Conservation (phyloP, 768 basidiomycete species). For the Arthromyces matolae region DNA sequence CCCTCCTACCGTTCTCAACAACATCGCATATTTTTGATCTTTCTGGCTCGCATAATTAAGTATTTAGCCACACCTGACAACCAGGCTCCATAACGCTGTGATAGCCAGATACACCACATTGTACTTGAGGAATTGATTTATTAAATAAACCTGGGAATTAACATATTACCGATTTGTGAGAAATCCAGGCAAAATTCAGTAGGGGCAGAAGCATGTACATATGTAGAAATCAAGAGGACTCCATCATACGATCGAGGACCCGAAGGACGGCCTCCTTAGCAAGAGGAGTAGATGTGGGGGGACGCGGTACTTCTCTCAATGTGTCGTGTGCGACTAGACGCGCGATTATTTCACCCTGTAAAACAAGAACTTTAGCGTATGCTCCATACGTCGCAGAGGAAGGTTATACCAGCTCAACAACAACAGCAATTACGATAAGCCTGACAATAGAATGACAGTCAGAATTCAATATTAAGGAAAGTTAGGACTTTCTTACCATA, state of each 20-base stretch:
- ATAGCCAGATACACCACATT: no score
- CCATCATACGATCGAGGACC: conserved; percentile 41
- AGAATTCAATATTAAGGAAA: conserved; percentile 14
- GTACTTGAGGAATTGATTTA: no score
- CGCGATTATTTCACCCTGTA: conserved; percentile 78
- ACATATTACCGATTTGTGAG: no score
- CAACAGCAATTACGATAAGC: conserved; percentile 84
- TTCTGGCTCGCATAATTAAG: no score
- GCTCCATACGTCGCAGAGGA: not conserved
- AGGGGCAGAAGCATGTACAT: not conserved
- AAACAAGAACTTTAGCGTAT: not conserved
- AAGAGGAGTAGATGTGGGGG: conserved; percentile 15
- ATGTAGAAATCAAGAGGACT: not conserved
- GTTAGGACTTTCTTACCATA: conserved; percentile 36
- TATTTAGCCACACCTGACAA: no score
- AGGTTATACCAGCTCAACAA: conserved; percentile 78
- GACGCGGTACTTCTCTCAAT: conserved; percentile 20
- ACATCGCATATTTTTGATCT: no score
- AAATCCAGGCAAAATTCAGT: not conserved
- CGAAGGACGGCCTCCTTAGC: conserved; percentile 38
- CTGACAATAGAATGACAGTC: conserved; percentile 36
- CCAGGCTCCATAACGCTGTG: no score
- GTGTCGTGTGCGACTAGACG: conserved; percentile 70
- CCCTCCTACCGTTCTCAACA: no score
- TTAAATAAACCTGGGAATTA: no score